Evolutionary conservation across 768 basidiomycete genomes (phyloP).

Genomic region (Russula compacta): DNA sequence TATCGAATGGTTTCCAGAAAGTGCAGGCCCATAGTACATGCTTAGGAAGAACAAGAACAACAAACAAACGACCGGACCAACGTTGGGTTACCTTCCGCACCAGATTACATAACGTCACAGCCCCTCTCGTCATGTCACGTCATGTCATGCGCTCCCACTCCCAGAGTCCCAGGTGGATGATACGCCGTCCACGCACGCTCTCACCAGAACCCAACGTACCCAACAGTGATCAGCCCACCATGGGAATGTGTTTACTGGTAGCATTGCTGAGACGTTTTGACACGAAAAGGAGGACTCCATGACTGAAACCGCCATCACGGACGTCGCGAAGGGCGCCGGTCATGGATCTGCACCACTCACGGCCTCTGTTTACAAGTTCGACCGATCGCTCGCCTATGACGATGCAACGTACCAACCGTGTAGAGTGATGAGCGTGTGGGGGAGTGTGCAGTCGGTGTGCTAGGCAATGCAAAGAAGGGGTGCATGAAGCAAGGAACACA

Average conservation of each 20-base stretch:
- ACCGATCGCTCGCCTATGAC: slow-evolving; percentile 8
- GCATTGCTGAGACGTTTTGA: slow-evolving; percentile 17
- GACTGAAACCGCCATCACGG: slow-evolving; percentile 8
- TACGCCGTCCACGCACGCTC: slow-evolving; percentile 8
- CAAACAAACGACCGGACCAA: too few species aligned
- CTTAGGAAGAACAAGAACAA: too few species aligned
- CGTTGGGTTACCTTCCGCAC: too few species aligned
- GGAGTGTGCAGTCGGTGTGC: too few species aligned
- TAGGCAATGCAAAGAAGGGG: too few species aligned
- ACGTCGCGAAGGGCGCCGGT: slow-evolving; percentile 8
- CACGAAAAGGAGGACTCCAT: slow-evolving; percentile 13
- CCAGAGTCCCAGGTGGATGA: slow-evolving; percentile 8
- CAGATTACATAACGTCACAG: too few species aligned
- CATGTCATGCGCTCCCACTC: too few species aligned
- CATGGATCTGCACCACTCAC: slow-evolving; percentile 14
- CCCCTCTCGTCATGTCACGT: too few species aligned
- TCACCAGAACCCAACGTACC: slow-evolving; percentile 11
- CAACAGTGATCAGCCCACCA: slow-evolving; percentile 4
- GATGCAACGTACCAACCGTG: slow-evolving; percentile 15
- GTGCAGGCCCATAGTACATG: too few species aligned
- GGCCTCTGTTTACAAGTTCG: slow-evolving; percentile 10
- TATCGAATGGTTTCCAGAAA: too few species aligned
- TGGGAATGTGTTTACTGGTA: slow-evolving; percentile 15
- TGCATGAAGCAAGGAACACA: too few species aligned
- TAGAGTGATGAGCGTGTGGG: too few species aligned